Percentiles rank a stretch among this genome's conserved stretches.
Evolutionary conservation across 352 stramenopile species (phyloP).

Genomic region (Chrysophaeum taylorii): DNA sequence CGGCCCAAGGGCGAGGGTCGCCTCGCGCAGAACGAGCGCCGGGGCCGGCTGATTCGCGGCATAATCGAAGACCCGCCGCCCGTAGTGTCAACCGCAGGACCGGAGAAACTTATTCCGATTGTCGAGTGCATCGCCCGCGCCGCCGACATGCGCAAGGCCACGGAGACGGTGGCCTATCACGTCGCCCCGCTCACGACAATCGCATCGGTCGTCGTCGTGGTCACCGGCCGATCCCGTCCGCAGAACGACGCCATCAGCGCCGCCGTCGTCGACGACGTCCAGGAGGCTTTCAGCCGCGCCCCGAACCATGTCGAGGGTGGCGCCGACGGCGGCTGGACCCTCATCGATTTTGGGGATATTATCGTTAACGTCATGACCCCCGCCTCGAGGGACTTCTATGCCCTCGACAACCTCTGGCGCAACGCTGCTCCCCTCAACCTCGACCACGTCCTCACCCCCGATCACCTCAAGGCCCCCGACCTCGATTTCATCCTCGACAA

Average conservation of each 20-base stretch:
- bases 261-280: conserved; percentile 39
- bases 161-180: conserved; percentile 45
- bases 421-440: too few relatives aligned
- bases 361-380: conserved; percentile 58
- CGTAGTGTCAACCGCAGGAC: neutral
- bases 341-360: conserved; percentile 50
- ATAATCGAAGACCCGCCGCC: neutral
- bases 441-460: too few relatives aligned
- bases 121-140: conserved; percentile 17
- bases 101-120: neutral
- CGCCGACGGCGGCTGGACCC: conserved; percentile 49
- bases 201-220: conserved; percentile 42
- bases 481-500: too few relatives aligned
- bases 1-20: conserved; percentile 1
- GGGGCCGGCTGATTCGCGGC: neutral
- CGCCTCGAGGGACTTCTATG: conserved; percentile 48
- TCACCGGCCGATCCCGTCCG: conserved; percentile 39
- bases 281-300: conserved; percentile 26
- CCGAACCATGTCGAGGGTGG: conserved; percentile 35
- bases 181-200: conserved; percentile 38
- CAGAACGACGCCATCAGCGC: conserved; percentile 55
- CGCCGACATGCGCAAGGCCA: conserved; percentile 45
- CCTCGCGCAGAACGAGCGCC: neutral
- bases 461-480: too few relatives aligned
- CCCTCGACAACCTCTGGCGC: conserved; percentile 48